These are phyloP conservation scores for Apostasia shenzhenica DNA, from an alignment of 106 monocot species.

Conservation along the genomic window DNA sequence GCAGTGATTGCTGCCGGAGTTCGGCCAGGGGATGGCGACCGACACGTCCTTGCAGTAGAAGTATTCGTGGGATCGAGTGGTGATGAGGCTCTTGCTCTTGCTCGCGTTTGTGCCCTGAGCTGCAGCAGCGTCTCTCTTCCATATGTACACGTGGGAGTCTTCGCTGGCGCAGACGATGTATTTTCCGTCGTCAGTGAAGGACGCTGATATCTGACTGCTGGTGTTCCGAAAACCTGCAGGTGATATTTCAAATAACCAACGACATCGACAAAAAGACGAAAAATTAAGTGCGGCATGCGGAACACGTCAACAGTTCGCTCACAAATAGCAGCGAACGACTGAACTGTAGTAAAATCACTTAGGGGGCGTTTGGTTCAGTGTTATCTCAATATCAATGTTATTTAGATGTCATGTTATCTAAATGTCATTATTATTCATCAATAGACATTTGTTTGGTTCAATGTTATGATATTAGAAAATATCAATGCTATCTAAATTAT, in stretches of 20 bases:
- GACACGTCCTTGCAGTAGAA: constrained; percentile 88
- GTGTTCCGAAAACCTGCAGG: constrained; percentile 76
- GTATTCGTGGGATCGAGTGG: constrained; percentile 69
- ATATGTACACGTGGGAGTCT: constrained; percentile 90
- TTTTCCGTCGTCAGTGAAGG: constrained; percentile 57
- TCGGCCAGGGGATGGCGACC: constrained; percentile 84
- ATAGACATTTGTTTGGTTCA: too few relatives aligned
- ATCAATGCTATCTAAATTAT: too few relatives aligned
- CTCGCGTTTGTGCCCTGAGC: neutral
- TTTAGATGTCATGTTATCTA: too few relatives aligned
- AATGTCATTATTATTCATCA: too few relatives aligned
- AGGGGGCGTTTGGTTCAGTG: too few relatives aligned
- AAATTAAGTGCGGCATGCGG: too few relatives aligned
- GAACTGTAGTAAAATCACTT: too few relatives aligned
- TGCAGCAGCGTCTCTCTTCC: constrained; percentile 49
- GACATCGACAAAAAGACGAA: too few relatives aligned
- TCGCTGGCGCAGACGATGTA: constrained; percentile 86
- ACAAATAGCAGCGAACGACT: too few relatives aligned
- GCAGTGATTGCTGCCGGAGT: constrained; percentile 15
- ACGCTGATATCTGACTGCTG: constrained; percentile 93
- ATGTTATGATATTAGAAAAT: too few relatives aligned
- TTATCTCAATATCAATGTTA: too few relatives aligned
- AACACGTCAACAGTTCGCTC: too few relatives aligned
- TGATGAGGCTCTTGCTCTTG: constrained; percentile 40
- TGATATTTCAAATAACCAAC: neutral